These are phyloP conservation scores for Candida sp. DNA, from an alignment of 1,139 yeast species.

Conservation along the genomic window DNA sequence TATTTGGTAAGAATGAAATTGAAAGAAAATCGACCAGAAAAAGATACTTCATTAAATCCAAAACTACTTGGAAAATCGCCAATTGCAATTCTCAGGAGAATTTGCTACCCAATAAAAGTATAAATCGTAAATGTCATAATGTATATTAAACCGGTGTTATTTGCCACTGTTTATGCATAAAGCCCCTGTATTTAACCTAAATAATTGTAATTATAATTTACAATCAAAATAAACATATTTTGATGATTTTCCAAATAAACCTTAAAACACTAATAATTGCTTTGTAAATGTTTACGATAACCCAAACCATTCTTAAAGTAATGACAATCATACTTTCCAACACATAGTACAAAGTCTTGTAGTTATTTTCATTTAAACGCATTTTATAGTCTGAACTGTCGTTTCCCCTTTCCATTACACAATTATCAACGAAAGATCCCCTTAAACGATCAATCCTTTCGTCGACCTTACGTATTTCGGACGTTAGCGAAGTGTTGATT, in stretches of 20 bases:
- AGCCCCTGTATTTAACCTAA: not conserved
- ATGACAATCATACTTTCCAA: constrained; percentile 54
- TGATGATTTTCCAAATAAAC: constrained; percentile 35
- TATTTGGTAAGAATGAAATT: constrained; percentile 19
- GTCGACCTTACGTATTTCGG: constrained; percentile 66
- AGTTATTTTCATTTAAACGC: constrained; percentile 23
- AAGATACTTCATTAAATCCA: not conserved
- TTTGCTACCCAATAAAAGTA: constrained; percentile 17
- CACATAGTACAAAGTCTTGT: constrained; percentile 35
- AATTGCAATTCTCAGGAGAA: constrained; percentile 11
- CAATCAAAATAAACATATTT: constrained; percentile 17
- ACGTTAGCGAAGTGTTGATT: constrained; percentile 74
- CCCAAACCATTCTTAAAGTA: constrained; percentile 68
- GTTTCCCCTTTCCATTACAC: constrained; percentile 19
- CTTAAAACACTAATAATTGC: constrained; percentile 28
- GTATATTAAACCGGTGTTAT: not conserved
- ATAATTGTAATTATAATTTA: too few species aligned
- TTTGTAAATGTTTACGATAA: constrained; percentile 56
- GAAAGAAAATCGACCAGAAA: constrained; percentile 1
- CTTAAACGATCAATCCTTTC: constrained; percentile 64
- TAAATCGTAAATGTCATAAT: constrained; percentile 7
- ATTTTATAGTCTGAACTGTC: constrained; percentile 15
- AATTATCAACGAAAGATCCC: constrained; percentile 25
- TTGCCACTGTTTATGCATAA: not conserved
- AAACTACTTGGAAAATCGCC: not conserved